phyloP scores from a whole-genome alignment of 805 yeast species.

The Sugiyamaella chiloensis region DNA sequence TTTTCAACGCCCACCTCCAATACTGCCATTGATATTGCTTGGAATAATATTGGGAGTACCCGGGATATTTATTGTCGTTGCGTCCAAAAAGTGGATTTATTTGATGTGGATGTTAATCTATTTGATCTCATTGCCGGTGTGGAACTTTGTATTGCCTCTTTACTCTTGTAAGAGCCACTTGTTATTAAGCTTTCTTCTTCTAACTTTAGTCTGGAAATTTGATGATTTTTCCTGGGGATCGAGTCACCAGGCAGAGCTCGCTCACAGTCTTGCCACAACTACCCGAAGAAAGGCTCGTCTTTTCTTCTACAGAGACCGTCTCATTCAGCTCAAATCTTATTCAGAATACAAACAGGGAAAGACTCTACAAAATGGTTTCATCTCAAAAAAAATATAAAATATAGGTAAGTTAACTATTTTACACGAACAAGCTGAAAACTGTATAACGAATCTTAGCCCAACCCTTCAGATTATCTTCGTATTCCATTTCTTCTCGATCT shows the following conservation, averaged over 20 bases:
- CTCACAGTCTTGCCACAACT: not conserved
- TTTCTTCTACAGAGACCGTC: not conserved
- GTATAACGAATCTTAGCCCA: conserved; percentile 12
- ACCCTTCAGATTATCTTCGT: conserved; percentile 31
- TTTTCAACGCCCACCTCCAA: conserved; percentile 70
- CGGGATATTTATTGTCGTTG: conserved; percentile 72
- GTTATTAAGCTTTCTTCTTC: not conserved
- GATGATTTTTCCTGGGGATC: conserved; percentile 98
- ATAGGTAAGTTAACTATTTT: not conserved
- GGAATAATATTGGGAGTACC: conserved; percentile 83
- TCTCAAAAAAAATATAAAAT: not conserved
- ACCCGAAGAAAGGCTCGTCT: conserved; percentile 27
- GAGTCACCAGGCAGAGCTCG: conserved; percentile 67
- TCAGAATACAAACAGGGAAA: conserved; percentile 6
- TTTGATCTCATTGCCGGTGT: conserved; percentile 78
- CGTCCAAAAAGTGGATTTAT: conserved; percentile 67
- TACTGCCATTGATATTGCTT: conserved; percentile 69
- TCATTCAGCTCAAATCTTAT: conserved; percentile 11
- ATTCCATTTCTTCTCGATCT: conserved; percentile 41
- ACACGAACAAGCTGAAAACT: conserved; percentile 13
- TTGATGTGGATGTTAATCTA: conserved; percentile 77
- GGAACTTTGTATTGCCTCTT: conserved; percentile 85
- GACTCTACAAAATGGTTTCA: not conserved
- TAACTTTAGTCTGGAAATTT: conserved; percentile 64
- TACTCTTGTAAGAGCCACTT: conserved; percentile 54